Conservation (phyloP, 2,329 filamentous ascomycete species). For the Clonostachys rhizophaga region DNA sequence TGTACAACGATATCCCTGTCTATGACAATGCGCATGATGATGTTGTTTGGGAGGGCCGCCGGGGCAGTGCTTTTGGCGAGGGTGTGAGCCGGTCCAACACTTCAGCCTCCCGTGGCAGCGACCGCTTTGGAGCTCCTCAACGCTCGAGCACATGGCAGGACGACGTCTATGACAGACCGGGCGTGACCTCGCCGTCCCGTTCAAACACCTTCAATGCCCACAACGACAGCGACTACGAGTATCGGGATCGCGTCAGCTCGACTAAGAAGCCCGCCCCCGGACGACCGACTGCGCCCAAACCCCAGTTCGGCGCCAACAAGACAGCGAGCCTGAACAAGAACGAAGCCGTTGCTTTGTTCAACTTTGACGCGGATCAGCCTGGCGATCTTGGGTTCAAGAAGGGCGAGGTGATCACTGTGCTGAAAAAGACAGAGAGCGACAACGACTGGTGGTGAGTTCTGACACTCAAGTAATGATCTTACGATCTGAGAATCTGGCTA, state of each 20-base stretch:
- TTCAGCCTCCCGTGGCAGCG: slow-evolving; percentile 21
- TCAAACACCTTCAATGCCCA: slow-evolving; percentile 39
- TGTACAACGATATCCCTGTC: slow-evolving; percentile 92
- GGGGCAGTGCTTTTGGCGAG: slow-evolving; percentile 60
- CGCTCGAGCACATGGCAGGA: slow-evolving; percentile 72
- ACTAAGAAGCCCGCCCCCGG: slow-evolving; percentile 49
- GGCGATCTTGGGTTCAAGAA: slow-evolving; percentile 96
- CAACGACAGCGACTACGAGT: slow-evolving; percentile 44
- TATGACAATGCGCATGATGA: slow-evolving; percentile 83
- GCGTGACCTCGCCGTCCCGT: slow-evolving; percentile 32
- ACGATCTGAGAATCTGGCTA: too few relatives aligned
- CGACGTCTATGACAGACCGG: slow-evolving; percentile 63
- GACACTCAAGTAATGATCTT: too few relatives aligned
- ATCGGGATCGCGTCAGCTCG: slow-evolving; percentile 37
- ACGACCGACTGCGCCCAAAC: slow-evolving; percentile 84
- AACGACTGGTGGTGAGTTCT: slow-evolving; percentile 87
- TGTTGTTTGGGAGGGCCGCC: slow-evolving; percentile 75
- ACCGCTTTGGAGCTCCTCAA: slow-evolving; percentile 51
- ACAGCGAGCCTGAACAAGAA: slow-evolving; percentile 57
- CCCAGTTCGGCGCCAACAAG: slow-evolving; percentile 63
- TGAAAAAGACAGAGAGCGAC: slow-evolving; percentile 90
- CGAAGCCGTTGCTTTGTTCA: slow-evolving; percentile 87
- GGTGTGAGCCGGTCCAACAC: slow-evolving; percentile 44
- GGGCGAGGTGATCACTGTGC: slow-evolving; percentile 89
- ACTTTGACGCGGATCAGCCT: slow-evolving; percentile 89